A percentile compares a stretch with the other conserved stretches of the same genome.
Evolutionary conservation across 257 asterid species (phyloP).

Genomic region (Nicotiana obtusifolia): DNA sequence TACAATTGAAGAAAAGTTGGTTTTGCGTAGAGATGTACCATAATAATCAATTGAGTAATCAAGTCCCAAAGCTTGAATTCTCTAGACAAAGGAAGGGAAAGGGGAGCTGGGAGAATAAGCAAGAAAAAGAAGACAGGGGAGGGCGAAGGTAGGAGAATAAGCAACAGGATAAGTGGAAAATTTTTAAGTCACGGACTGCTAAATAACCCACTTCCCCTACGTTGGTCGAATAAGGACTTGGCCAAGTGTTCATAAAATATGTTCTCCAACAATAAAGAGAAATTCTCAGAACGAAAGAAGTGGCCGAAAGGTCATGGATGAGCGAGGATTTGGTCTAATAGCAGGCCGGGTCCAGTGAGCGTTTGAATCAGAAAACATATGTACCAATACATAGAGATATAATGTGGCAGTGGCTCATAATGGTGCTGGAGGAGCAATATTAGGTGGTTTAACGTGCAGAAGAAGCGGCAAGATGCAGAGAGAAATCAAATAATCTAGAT

Average conservation of each 20-base stretch:
- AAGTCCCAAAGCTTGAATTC: not conserved
- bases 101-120: not conserved
- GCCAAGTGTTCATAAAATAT: not conserved
- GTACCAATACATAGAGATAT: not conserved
- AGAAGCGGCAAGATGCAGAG: not conserved
- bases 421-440: not conserved
- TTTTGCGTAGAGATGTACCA: not conserved
- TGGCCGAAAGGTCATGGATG: not conserved
- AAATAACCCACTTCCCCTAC: not conserved
- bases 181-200: too few species aligned
- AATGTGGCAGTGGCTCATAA: not conserved
- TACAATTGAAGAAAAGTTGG: too few species aligned
- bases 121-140: not conserved
- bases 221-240: not conserved
- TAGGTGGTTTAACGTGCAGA: not conserved
- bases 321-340: not conserved
- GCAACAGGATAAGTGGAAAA: not conserved
- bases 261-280: not conserved
- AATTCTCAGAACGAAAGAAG: not conserved
- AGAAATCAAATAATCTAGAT: not conserved
- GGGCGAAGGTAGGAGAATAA: not conserved
- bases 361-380: too few species aligned
- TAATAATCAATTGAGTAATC: not conserved
- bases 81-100: not conserved
- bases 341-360: too few species aligned